Evolutionary conservation across 1,139 yeast genomes (phyloP), one percentile per base, ranked within the genome.

Genomic region (Debaryomyces nepalensis): DNA sequence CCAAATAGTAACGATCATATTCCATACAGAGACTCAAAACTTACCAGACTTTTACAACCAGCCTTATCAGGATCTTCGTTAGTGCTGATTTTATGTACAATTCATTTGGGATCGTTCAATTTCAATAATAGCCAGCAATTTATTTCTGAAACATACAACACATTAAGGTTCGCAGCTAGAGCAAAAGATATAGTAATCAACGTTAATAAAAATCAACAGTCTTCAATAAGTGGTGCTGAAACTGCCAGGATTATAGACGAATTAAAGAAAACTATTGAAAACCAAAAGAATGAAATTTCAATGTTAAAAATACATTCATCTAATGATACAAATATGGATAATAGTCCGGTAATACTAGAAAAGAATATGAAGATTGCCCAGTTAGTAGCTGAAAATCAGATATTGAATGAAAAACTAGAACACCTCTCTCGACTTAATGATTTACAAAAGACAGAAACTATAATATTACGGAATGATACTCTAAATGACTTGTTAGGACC

Each of bases 11-110:
- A 52, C n/a, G 78, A 70, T 15, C 97, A 91, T 59, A 80, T 93
- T 23, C 97, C 97, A 1, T 91, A 89, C 63, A 73, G 98, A 59
- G 98, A 91, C 59, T 89, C 97, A 2, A 91, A 91, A 57, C 75
- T 91, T 43, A 91, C 98, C 0, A 70, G 98, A 45, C 66, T 91
- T 29, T 68, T 93, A 44, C 97, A 93, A 60, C 97, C 97, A 1
- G 95, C 97, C 1, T 72, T 93, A 34, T 86, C 95, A 18, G 98
- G 98, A 1, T 78, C 84, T 23, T 84, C 96, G 4, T 74, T 90
- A 37, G 89, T 91, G n/a, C 82, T 89, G 50, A 86, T 93, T 10
- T 73, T 93, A 33, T 93, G 98, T 61, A 91, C 98, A 0, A 82
- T 91, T 16, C 86, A 84, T 55, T 70, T 87, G 48, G 81, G 84